Conservation (phyloP, 805 yeast species). For the Hanseniaspora pseudoguilliermondii region DNA sequence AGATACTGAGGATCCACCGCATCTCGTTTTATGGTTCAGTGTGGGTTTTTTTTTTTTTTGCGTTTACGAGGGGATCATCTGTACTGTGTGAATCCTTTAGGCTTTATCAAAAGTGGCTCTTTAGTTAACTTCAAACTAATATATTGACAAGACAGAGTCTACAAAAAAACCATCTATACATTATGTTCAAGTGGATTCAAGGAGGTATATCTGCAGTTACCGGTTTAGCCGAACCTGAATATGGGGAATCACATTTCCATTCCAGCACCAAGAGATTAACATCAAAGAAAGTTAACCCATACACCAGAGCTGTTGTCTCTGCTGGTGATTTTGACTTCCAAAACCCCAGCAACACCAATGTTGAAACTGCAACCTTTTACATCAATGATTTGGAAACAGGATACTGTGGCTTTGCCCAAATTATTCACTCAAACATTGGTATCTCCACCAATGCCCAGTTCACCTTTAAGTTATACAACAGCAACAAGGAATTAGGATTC, state of each 20-base stretch:
- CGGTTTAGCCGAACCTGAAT: slow-evolving; percentile 94
- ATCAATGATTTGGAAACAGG: slow-evolving; percentile 52
- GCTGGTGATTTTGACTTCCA: slow-evolving; percentile 65
- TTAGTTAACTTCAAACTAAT: background rate
- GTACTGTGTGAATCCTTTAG: too few relatives aligned
- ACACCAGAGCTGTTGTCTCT: slow-evolving; percentile 47
- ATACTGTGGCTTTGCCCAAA: slow-evolving; percentile 77
- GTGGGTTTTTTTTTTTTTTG: too few relatives aligned
- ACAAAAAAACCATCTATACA: background rate
- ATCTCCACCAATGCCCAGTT: slow-evolving; percentile 84
- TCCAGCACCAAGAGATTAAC: slow-evolving; percentile 56
- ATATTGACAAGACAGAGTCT: too few relatives aligned
- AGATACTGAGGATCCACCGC: too few relatives aligned
- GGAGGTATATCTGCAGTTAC: slow-evolving; percentile 85
- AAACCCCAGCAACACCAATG: slow-evolving; percentile 69
- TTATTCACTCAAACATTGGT: slow-evolving; percentile 87
- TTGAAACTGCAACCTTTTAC: slow-evolving; percentile 90
- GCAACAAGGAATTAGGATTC: slow-evolving; percentile 24
- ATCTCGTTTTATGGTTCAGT: too few relatives aligned
- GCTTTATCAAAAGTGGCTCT: too few relatives aligned
- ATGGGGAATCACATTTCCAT: slow-evolving; percentile 84
- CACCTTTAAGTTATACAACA: slow-evolving; percentile 68
- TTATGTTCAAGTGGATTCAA: slow-evolving; percentile 72
- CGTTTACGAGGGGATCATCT: too few relatives aligned
- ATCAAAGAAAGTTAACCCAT: slow-evolving; percentile 27